phyloP scores from a whole-genome alignment of 768 basidiomycete genomes.

The Naganishia onofrii region DNA sequence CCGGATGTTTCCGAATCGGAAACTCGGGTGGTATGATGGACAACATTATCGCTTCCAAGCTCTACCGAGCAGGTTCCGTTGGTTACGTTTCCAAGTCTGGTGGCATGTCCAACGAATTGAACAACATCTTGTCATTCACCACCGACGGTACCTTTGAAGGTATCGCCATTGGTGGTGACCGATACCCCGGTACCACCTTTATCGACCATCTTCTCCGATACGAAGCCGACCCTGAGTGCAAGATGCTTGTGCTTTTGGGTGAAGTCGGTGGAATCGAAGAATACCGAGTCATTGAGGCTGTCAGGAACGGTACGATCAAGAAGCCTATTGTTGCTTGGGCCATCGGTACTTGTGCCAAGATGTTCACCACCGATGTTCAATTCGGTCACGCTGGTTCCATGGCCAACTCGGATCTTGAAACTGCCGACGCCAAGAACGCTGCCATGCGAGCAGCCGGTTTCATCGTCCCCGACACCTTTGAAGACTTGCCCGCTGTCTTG shows the following conservation, averaged over 20 bases:
- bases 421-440: conserved; percentile 94
- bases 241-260: conserved; percentile 97
- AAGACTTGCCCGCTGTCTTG: conserved; percentile 83
- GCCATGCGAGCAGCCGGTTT: conserved; percentile 94
- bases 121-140: conserved; percentile 94
- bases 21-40: conserved; percentile 99
- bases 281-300: conserved; percentile 97
- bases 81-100: conserved; percentile 99
- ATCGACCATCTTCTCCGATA: conserved; percentile 98
- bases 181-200: conserved; percentile 97
- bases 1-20: conserved; percentile 98
- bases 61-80: conserved; percentile 94
- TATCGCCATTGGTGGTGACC: conserved; percentile 99
- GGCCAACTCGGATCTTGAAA: conserved; percentile 97
- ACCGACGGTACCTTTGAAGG: conserved; percentile 99
- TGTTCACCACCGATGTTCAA: conserved; percentile 99
- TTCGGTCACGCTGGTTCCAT: conserved; percentile 98
- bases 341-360: conserved; percentile 99
- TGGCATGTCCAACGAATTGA: conserved; percentile 99
- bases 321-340: conserved; percentile 99
- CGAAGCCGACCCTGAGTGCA: conserved; percentile 94
- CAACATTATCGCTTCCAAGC: conserved; percentile 97
- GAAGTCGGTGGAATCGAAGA: conserved; percentile 99
- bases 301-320: conserved; percentile 86
- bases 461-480: conserved; percentile 95